Conservation (phyloP, 352 stramenopile genomes). For the Phytopythium mirpurense region DNA sequence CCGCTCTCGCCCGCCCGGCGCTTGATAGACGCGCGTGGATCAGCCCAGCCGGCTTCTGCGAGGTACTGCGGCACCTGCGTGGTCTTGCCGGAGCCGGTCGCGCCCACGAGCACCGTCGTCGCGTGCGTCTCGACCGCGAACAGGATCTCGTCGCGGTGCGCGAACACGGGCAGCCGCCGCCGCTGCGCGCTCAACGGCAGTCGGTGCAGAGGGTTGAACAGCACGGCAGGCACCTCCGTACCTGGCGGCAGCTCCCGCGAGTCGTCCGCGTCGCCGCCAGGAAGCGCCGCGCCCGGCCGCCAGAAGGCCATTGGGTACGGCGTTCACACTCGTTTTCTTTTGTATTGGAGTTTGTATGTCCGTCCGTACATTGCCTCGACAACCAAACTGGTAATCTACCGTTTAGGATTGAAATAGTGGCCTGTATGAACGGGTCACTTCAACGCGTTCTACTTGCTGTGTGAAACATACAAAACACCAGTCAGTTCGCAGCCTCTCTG, state of each 20-base stretch:
- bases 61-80: constrained; percentile 93
- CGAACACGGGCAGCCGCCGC: constrained; percentile 80
- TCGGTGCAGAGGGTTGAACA: constrained; percentile 60
- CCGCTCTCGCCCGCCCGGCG: not conserved
- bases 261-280: constrained; percentile 23
- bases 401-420: too few species aligned
- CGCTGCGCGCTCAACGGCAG: constrained; percentile 54
- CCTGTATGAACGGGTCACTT: too few species aligned
- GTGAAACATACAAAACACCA: too few species aligned
- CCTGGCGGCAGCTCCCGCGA: constrained; percentile 26
- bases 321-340: not conserved
- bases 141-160: constrained; percentile 87
- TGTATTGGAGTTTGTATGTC: not conserved
- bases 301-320: constrained; percentile 48
- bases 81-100: constrained; percentile 91
- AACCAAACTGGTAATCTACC: too few species aligned
- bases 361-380: too few species aligned
- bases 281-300: constrained; percentile 45
- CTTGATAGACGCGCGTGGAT: constrained; percentile 5
- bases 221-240: constrained; percentile 32
- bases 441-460: too few species aligned
- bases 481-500: too few species aligned
- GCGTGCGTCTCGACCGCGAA: constrained; percentile 85
- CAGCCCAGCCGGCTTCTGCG: constrained; percentile 85
- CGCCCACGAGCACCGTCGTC: constrained; percentile 90